A percentile compares a stretch with the other conserved stretches of the same genome.
phyloP scores from a whole-genome alignment of 108 stramenopile species.

The Nitzschia inconspicua region DNA sequence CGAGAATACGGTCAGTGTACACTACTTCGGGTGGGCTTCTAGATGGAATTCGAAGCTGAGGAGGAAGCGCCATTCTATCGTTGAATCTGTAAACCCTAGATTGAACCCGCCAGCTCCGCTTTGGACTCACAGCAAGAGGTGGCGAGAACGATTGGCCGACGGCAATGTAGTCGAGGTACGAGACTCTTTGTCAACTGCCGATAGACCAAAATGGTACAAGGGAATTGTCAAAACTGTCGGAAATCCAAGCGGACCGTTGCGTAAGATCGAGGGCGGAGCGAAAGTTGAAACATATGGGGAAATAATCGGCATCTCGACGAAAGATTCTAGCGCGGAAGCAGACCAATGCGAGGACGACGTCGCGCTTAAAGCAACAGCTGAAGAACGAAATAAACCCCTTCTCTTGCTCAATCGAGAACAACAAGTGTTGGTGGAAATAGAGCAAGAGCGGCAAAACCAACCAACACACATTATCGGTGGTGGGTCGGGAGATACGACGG shows the following conservation, averaged over 20 bases:
- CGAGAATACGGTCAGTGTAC: conserved; percentile 62
- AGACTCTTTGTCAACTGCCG: conserved; percentile 42
- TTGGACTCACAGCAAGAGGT: conserved; percentile 56
- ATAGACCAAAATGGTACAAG: conserved; percentile 73
- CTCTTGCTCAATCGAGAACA: conserved; percentile 47
- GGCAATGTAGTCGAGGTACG: conserved; percentile 68
- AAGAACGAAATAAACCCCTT: conserved; percentile 33
- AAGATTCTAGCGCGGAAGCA: too few relatives aligned
- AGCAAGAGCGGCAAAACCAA: conserved; percentile 48
- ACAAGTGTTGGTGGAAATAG: conserved; percentile 69
- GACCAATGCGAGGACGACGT: too few relatives aligned
- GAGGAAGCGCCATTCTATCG: neutral
- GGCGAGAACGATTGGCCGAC: conserved; percentile 55
- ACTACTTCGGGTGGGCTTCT: conserved; percentile 78
- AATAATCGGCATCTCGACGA: neutral
- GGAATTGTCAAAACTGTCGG: conserved; percentile 54
- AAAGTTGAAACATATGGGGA: conserved; percentile 45
- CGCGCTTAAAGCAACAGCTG: too few relatives aligned
- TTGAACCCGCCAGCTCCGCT: conserved; percentile 55
- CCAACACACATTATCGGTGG: conserved; percentile 6
- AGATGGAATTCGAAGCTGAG: conserved; percentile 49
- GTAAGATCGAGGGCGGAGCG: conserved; percentile 53
- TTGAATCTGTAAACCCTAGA: conserved; percentile 12
- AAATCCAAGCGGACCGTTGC: conserved; percentile 22
- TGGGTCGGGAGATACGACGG: neutral